Conservation (phyloP, 177 flowering plant genomes). For the Vitis hybrid region DNA sequence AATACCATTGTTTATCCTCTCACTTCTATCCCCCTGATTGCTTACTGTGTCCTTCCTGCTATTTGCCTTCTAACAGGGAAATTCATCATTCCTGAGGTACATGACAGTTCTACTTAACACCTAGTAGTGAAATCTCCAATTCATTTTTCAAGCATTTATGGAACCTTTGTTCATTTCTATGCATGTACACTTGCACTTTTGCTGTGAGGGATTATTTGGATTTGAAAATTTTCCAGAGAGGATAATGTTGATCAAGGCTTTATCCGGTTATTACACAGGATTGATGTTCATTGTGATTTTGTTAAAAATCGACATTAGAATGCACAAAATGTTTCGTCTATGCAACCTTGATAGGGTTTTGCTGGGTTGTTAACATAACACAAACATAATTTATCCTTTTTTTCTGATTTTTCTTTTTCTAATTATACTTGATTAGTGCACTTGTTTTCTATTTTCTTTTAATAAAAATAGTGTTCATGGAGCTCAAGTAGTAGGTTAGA, state of each 20-base stretch:
- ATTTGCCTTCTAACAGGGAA: conserved; percentile 89
- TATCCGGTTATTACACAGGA: too few relatives aligned
- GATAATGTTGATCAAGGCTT: too few relatives aligned
- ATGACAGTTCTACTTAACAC: conserved; percentile 8
- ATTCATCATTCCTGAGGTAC: conserved; percentile 94
- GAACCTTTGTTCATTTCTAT: not conserved
- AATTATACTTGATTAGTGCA: not conserved
- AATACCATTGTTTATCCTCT: conserved; percentile 94
- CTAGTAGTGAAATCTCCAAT: not conserved
- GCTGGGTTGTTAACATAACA: too few relatives aligned
- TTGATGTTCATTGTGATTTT: too few relatives aligned
- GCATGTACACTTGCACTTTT: not conserved
- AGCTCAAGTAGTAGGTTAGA: too few relatives aligned
- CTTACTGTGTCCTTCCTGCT: conserved; percentile 91
- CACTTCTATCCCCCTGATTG: conserved; percentile 87
- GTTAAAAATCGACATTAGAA: too few relatives aligned
- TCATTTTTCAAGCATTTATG: not conserved
- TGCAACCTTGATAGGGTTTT: too few relatives aligned
- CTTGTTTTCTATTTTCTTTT: not conserved
- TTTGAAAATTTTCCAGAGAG: too few relatives aligned
- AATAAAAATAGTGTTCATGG: not conserved
- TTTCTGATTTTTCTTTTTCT: not conserved
- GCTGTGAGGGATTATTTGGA: too few relatives aligned
- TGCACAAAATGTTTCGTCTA: too few relatives aligned
- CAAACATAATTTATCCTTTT: not conserved